Evolutionary conservation across 768 basidiomycete species (phyloP), one percentile per base, ranked within the genome.

Genomic region (Russula compacta): DNA sequence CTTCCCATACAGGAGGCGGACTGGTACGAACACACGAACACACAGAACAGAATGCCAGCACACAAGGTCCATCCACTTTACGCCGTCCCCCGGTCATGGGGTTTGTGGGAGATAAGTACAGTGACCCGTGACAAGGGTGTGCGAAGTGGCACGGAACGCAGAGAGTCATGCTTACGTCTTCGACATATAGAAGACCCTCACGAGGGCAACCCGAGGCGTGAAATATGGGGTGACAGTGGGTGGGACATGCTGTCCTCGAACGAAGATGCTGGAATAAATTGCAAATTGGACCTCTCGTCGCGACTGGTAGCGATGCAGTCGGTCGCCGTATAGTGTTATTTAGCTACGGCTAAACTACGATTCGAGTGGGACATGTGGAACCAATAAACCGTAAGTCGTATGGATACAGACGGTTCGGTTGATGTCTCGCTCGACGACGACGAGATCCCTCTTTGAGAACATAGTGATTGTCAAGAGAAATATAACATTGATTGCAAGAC

Each of bases 81-180:
- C 24, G 14, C 43, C 55, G 24, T 32, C 19, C 9, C 14, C 8
- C 3, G 50, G 55, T 61, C 60, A 61, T 61, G 60, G 57, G 60
- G 42, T 32, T 39, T 29, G 39, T 1, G 36, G 44, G 12, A 44
- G 60, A 61, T 61, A 61, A 61, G 60, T 43, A 36, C n/a, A n/a
- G n/a, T n/a, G n/a, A 51, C 55, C 19, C 35, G 60, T 61, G 60
- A 57, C 60, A 51, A 42, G 40, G 43, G 39, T 48, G 60, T 51
- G 49, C 47, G 46, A 51, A 50, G 54, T 2, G 39, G 15, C 14
- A 29, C 24, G 3, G 24, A 29, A 3, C 24, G 24, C 24, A 29
- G 3, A 43, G 33, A 29, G 53, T 60, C 53, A 46, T 52, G 15
- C 50, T 61, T 61, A 61, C 60, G 60, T 61, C 54, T 56, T 56